phyloP scores from a whole-genome alignment of 345 rosid species.

The Hibiscus trionum region DNA sequence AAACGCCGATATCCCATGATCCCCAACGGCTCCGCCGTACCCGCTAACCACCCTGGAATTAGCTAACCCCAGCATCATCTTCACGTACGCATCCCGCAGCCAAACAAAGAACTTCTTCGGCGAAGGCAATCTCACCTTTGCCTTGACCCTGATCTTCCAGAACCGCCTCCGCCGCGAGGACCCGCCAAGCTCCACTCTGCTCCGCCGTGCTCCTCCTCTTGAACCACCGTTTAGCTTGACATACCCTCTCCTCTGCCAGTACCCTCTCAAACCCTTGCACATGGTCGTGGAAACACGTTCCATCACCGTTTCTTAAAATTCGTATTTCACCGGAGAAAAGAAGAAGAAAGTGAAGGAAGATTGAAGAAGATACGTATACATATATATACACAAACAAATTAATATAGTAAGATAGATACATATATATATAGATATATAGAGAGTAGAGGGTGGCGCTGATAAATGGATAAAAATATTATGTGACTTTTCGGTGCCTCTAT shows the following conservation, averaged over 20 bases:
- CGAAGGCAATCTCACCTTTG: conserved; percentile 24
- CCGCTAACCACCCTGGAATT: conserved; percentile 23
- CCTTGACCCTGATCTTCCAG: conserved; percentile 42
- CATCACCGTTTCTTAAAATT: conserved; percentile 10
- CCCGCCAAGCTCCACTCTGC: conserved; percentile 14
- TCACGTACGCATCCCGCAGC: conserved; percentile 55
- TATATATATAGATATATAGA: too few species aligned
- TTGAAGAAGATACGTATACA: background rate
- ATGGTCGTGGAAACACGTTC: conserved; percentile 33
- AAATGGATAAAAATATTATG: background rate
- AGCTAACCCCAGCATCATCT: conserved; percentile 48
- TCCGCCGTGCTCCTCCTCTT: conserved; percentile 6
- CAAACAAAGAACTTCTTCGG: conserved; percentile 39
- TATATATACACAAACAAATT: background rate
- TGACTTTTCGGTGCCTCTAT: too few species aligned
- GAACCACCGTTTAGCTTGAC: conserved; percentile 17
- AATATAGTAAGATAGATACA: background rate
- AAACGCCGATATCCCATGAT: conserved; percentile 11
- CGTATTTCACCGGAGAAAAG: background rate
- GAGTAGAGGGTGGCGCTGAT: conserved; percentile 6
- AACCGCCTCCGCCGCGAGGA: conserved; percentile 7
- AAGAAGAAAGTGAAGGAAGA: background rate
- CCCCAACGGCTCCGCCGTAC: conserved; percentile 18
- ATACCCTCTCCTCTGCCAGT: conserved; percentile 33
- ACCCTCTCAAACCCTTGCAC: conserved; percentile 23